These are phyloP conservation scores for Rhamnella rubrinervis DNA, from an alignment of 331 rosid species.

Conservation along the genomic window DNA sequence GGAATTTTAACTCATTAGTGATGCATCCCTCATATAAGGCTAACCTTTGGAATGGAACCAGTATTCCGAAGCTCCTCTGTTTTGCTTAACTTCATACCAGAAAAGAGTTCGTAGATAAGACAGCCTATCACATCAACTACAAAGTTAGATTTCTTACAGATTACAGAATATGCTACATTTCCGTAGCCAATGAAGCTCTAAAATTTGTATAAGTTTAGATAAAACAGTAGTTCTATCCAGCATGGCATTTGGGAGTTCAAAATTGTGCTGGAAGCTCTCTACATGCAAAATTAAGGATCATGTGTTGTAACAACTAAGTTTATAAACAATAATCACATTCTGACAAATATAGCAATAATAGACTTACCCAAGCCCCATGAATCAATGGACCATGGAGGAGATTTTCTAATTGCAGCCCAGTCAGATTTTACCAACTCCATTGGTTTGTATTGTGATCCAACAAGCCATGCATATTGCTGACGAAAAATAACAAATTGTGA, in stretches of 20 bases:
- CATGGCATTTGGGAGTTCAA: neutral
- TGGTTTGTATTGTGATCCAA: slow-evolving; percentile 91
- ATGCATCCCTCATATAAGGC: neutral
- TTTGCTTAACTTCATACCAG: slow-evolving; percentile 76
- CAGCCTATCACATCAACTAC: slow-evolving; percentile 60
- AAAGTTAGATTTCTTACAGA: slow-evolving; percentile 24
- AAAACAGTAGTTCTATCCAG: neutral
- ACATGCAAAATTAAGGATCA: slow-evolving; percentile 9
- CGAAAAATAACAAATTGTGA: slow-evolving; percentile 14
- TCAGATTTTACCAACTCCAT: slow-evolving; percentile 87
- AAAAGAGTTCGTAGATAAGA: slow-evolving; percentile 88
- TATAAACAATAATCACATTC: slow-evolving; percentile 23
- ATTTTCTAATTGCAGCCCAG: slow-evolving; percentile 80
- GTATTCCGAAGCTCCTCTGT: slow-evolving; percentile 95
- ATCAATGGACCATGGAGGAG: slow-evolving; percentile 96
- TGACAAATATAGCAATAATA: slow-evolving; percentile 21
- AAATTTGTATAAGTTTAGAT: slow-evolving; percentile 8
- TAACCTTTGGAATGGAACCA: slow-evolving; percentile 88
- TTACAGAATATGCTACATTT: slow-evolving; percentile 9
- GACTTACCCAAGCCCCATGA: slow-evolving; percentile 98
- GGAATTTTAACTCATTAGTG: neutral
- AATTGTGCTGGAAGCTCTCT: neutral
- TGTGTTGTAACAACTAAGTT: neutral
- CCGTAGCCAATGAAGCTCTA: slow-evolving; percentile 22
- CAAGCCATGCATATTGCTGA: slow-evolving; percentile 98